Base-by-base conservation (phyloP, 345 rosid genomes). In the Aquilaria malaccensis region DNA sequence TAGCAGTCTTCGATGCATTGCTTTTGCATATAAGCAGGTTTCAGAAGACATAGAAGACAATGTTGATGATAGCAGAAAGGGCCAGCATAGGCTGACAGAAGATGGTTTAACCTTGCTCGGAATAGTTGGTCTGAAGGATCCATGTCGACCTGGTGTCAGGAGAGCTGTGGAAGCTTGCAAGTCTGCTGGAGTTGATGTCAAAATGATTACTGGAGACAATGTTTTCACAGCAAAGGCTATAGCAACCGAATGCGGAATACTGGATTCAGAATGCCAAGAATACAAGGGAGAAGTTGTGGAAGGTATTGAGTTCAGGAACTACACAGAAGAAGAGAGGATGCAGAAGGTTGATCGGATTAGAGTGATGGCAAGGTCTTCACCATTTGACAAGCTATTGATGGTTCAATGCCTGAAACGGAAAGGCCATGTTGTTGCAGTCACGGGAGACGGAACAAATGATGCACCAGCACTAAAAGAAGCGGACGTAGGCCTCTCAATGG, bases 141-240 rank as follows among this genome's bases (percentile, higher is more conserved):
- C 88, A 0, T 82, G 83, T 66, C 67, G 88, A 51, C 84, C 76
- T n/a, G 85, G 82, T 47, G 88, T 66, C 33, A 66, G 74, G 56
- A 75, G 67, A 60, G 95, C 87, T 3, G 95, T 87, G 22, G 77
- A 79, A 57, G 69, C 58, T 51, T 87, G 88, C 78, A 72, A 76
- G 60, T 52, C 65, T 55, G 91, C 91, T 0, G 85, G 88, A 52
- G 86, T 84, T 10, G 66, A 64, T 50, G 67, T 84, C 79, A 87
- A 81, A 75, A 87, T 84, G 86, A 73, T 84, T 56, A 87, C 91
- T 0, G 90, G 95, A 51, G 95, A 87, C 70, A 84, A 84, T 68
- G 74, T 82, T 57, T 77, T 70, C 75, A 87, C 88, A 32, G 95
- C 86, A 46, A 87, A 72, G 76, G 95, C 95, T 1, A 84, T 87